Percentiles rank a stretch among this genome's conserved stretches.
phyloP scores from a whole-genome alignment of 441 rosid genomes.

The Adansonia gregorii region DNA sequence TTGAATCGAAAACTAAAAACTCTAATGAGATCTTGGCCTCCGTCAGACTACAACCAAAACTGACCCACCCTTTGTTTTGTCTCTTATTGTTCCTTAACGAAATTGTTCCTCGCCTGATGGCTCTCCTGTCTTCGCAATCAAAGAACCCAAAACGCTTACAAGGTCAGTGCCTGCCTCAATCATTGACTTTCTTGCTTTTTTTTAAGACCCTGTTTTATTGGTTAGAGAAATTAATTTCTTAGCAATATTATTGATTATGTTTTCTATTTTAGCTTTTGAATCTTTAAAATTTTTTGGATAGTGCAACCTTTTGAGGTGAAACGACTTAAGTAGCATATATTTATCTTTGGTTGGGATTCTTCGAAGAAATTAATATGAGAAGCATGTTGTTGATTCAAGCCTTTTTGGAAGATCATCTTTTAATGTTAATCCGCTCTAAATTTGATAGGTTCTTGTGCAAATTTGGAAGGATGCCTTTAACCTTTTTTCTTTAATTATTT shows the following conservation, averaged over 20 bases:
- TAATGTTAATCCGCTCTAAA: background rate
- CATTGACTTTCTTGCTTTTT: background rate
- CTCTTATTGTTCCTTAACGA: background rate
- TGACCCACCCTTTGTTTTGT: background rate
- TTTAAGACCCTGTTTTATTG: conserved; percentile 1
- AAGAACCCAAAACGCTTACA: background rate
- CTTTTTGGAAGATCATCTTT: too few relatives aligned
- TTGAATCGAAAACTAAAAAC: background rate
- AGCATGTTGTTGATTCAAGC: background rate
- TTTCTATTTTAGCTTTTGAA: background rate
- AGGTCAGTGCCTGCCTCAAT: background rate
- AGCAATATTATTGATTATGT: background rate
- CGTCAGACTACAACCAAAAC: background rate
- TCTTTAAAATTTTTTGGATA: background rate
- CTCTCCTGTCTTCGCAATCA: background rate
- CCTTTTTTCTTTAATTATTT: background rate
- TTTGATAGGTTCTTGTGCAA: background rate
- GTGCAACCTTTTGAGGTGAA: background rate
- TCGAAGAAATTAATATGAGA: background rate
- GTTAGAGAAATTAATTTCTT: background rate
- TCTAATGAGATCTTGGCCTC: background rate
- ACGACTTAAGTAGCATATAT: background rate
- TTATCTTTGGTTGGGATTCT: too few relatives aligned
- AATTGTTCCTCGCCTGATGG: too few relatives aligned
- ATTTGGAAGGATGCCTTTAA: background rate